Base-by-base conservation (phyloP, 1,284 basidiomycete genomes). In the Agroathelia rolfsii region DNA sequence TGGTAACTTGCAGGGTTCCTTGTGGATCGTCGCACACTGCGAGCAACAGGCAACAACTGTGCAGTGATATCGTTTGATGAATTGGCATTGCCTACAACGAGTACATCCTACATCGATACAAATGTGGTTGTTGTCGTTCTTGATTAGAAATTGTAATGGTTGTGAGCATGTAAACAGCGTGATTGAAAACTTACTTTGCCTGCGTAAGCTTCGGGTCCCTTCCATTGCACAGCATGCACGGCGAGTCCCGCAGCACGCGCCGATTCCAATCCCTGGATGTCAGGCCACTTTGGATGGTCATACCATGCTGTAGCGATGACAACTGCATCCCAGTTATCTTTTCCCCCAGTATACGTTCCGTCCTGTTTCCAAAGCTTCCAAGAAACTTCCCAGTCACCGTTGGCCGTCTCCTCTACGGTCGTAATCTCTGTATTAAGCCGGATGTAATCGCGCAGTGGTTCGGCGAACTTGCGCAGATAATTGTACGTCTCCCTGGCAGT, bases 41-140 rank as follows among this genome's bases (percentile, higher is more conserved):
- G 36, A 1, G 53, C 56, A 8, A 64, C 45, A 0, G 52, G 35
- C 0, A 52, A 53, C 0, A 68, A 51, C 26, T 66, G 62, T 1
- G 61, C 53, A 2, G 62, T 60, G 21, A 69, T 63, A 28, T 70
- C 66, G 41, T 68, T 69, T 15, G 58, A 53, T 0, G 65, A 67
- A 32, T 67, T 65, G 9, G 60, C 66, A 15, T 66, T 69, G 7
- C 61, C 67, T 3, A 70, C 47, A 9, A 70, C 54, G 0, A 66
- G 48, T 18, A 57, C 51, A 13, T 58, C 56, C 68, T 70, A 27
- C 11, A n/a, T 25, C 15, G 8, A 11, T n/a, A n/a, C n/a, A n/a
- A n/a, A n/a, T n/a, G n/a, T n/a, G n/a, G n/a, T n/a, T n/a, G n/a
- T n/a, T n/a, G n/a, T n/a, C n/a, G n/a, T n/a, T n/a, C n/a, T n/a